Conservation (phyloP, 164 flowering plant genomes). For the Chloranthus sessilifolius region DNA sequence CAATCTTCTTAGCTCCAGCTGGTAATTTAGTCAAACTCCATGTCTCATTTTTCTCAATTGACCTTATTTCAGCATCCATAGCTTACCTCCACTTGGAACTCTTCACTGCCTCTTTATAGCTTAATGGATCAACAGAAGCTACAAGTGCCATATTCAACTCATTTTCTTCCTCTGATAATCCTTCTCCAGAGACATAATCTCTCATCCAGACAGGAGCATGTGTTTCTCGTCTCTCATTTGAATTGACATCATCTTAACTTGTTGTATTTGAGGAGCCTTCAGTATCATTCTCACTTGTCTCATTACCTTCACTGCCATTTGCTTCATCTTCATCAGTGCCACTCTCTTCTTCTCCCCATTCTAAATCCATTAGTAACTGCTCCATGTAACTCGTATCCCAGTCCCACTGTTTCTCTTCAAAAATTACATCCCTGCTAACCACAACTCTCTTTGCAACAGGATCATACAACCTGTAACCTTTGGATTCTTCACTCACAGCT, state of each 20-base stretch:
- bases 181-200: conserved; percentile 3
- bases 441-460: background rate
- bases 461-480: conserved; percentile 4
- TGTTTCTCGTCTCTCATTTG: no score
- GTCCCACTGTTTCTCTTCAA: no score
- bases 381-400: no score
- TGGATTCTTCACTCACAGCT: conserved; percentile 12
- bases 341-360: no score
- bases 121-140: background rate
- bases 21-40: background rate
- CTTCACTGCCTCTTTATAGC: background rate
- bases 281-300: no score
- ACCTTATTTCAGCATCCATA: conserved; percentile 3
- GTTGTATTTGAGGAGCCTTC: no score
- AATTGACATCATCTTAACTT: no score
- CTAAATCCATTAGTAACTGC: no score
- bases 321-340: no score
- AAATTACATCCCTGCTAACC: background rate
- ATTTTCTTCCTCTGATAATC: conserved; percentile 2
- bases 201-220: no score
- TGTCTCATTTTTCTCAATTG: conserved; percentile 1
- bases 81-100: background rate
- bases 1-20: background rate
- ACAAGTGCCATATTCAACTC: background rate
- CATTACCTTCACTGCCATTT: no score